phyloP scores from a whole-genome alignment of 2,329 filamentous ascomycete species.

The Xylaria polymorpha region DNA sequence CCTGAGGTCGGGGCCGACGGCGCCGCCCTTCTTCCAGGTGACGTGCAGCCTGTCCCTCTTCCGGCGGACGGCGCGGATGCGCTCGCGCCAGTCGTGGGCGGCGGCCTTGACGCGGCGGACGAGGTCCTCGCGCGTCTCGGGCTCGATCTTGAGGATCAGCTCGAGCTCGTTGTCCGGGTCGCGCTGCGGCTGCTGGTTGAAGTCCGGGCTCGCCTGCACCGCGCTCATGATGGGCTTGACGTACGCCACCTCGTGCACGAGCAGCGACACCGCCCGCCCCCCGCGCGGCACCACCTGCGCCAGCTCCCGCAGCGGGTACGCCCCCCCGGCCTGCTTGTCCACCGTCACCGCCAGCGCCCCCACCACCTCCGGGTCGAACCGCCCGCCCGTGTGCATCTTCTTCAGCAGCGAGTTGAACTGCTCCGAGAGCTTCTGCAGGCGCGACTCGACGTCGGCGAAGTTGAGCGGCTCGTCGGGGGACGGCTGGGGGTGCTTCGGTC shows the following conservation, averaged over 20 bases:
- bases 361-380: constrained; percentile 64
- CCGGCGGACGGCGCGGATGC: constrained; percentile 60
- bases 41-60: constrained; percentile 62
- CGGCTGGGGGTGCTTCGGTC: constrained; percentile 48
- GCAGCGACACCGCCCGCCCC: constrained; percentile 53
- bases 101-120: constrained; percentile 57
- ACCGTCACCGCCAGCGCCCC: constrained; percentile 58
- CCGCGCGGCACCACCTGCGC: constrained; percentile 64
- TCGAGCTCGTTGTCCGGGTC: constrained; percentile 69
- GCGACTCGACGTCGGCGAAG: constrained; percentile 61
- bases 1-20: constrained; percentile 58
- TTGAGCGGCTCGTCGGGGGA: constrained; percentile 60
- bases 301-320: constrained; percentile 66
- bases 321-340: constrained; percentile 46
- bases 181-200: constrained; percentile 71
- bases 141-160: constrained; percentile 65
- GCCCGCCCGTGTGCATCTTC: constrained; percentile 59
- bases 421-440: constrained; percentile 55
- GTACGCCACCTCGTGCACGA: constrained; percentile 56
- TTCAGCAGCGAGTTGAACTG: constrained; percentile 57
- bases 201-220: constrained; percentile 63
- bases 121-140: constrained; percentile 62
- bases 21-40: constrained; percentile 60
- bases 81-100: constrained; percentile 63
- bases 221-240: constrained; percentile 68